These are phyloP conservation scores for Solanum hybrid DNA, from an alignment of 305 asterid genomes.

Conservation along the genomic window DNA sequence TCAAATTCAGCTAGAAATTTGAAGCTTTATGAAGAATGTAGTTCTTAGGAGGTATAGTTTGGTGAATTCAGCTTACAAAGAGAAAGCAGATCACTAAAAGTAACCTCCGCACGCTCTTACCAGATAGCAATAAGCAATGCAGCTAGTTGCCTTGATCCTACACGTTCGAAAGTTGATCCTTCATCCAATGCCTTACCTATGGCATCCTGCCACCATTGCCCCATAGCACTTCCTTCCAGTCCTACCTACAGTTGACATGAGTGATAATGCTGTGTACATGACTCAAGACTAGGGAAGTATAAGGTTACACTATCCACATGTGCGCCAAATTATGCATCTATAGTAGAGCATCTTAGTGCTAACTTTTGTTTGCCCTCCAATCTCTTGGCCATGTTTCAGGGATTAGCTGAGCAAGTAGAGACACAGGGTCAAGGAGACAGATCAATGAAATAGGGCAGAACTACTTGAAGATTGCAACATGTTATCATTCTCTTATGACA, in stretches of 20 bases:
- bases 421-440: not conserved
- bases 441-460: not conserved
- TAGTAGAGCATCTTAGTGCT: not conserved
- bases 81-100: not conserved
- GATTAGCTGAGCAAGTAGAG: not conserved
- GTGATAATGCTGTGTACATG: not conserved
- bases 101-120: constrained; percentile 18
- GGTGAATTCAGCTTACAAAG: not conserved
- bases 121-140: constrained; percentile 89
- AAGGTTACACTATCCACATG: not conserved
- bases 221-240: constrained; percentile 88
- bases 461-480: not conserved
- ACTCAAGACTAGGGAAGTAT: not conserved
- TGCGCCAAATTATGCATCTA: not conserved
- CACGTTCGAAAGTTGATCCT: constrained; percentile 65
- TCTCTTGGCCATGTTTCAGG: not conserved
- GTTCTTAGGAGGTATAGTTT: not conserved
- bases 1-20: not conserved
- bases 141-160: constrained; percentile 86
- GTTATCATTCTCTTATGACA: not conserved
- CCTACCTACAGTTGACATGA: constrained; percentile 61
- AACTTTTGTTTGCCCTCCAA: not conserved
- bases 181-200: constrained; percentile 84
- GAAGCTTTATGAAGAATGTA: not conserved
- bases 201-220: constrained; percentile 96